Percentiles rank a stretch among this genome's conserved stretches.
phyloP scores from a whole-genome alignment of 2,329 filamentous ascomycete species.

The Penicillium palitans region DNA sequence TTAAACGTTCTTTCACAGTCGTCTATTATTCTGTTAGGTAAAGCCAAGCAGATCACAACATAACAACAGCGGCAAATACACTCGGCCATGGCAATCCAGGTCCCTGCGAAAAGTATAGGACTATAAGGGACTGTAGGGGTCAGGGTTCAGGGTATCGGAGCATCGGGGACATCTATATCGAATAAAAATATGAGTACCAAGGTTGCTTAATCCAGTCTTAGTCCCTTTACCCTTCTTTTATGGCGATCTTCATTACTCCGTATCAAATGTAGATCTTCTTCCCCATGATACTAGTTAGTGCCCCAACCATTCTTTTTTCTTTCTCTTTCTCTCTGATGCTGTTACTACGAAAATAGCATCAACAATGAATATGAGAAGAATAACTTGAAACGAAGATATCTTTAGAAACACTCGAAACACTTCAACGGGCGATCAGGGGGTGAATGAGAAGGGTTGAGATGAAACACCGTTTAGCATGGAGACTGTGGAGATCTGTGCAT shows the following conservation, averaged over 20 bases:
- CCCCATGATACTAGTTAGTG: background rate
- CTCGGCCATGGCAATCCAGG: background rate
- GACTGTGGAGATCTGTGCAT: constrained; percentile 1
- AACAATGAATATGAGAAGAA: constrained; percentile 7
- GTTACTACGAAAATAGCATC: constrained; percentile 6
- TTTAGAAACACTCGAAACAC: constrained; percentile 13
- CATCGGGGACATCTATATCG: background rate
- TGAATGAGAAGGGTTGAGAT: constrained; percentile 1
- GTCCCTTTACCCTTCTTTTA: background rate
- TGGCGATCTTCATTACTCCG: background rate
- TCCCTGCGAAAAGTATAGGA: background rate
- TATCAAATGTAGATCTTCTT: background rate
- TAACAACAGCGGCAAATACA: background rate
- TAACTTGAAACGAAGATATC: constrained; percentile 15
- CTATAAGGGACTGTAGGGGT: background rate
- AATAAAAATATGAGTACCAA: background rate
- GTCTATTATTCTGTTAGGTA: too few relatives aligned
- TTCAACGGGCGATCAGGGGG: constrained; percentile 1
- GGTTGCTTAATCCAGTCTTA: background rate
- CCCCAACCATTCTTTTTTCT: background rate
- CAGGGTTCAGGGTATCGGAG: background rate
- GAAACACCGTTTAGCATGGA: constrained; percentile 11
- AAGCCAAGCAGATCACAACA: background rate
- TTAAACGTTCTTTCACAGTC: background rate
- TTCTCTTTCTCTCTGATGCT: background rate